A percentile compares a stretch with the other conserved stretches of the same genome.
Evolutionary conservation across 768 basidiomycete genomes (phyloP).

Genomic region (Termitomyces heimii): DNA sequence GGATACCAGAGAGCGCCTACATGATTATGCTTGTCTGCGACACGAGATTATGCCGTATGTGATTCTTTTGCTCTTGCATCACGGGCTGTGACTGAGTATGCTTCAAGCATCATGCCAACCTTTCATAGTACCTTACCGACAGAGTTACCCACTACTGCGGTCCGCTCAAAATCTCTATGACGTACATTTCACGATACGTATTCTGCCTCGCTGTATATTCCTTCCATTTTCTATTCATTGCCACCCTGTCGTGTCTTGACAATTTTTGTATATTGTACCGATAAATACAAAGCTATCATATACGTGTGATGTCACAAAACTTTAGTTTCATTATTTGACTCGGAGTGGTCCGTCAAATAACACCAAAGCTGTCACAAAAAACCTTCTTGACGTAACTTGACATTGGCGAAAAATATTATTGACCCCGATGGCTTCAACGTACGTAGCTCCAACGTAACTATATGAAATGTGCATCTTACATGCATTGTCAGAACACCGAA

Average conservation of each 20-base stretch:
- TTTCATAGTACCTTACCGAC: conserved; percentile 7
- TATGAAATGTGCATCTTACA: neutral
- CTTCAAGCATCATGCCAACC: conserved; percentile 11
- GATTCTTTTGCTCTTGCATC: neutral
- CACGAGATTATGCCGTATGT: conserved; percentile 16
- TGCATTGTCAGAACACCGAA: conserved; percentile 36
- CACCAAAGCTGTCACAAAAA: neutral
- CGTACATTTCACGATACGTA: conserved; percentile 1
- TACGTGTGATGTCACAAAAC: neutral
- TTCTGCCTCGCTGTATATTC: conserved; percentile 1
- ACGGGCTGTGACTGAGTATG: neutral
- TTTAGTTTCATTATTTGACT: neutral
- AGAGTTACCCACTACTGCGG: conserved; percentile 6
- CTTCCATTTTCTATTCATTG: neutral
- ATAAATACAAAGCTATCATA: neutral
- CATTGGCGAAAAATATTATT: neutral
- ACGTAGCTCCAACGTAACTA: neutral
- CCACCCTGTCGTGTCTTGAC: conserved; percentile 9
- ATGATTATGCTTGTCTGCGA: conserved; percentile 13
- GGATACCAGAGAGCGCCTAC: conserved; percentile 8
- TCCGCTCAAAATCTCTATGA: conserved; percentile 6
- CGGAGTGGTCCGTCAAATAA: neutral
- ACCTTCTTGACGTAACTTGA: neutral
- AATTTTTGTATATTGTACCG: neutral
- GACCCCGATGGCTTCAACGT: neutral